These are phyloP conservation scores for Coprinellus micaceus DNA, from an alignment of 768 basidiomycete species.

Conservation along the genomic window DNA sequence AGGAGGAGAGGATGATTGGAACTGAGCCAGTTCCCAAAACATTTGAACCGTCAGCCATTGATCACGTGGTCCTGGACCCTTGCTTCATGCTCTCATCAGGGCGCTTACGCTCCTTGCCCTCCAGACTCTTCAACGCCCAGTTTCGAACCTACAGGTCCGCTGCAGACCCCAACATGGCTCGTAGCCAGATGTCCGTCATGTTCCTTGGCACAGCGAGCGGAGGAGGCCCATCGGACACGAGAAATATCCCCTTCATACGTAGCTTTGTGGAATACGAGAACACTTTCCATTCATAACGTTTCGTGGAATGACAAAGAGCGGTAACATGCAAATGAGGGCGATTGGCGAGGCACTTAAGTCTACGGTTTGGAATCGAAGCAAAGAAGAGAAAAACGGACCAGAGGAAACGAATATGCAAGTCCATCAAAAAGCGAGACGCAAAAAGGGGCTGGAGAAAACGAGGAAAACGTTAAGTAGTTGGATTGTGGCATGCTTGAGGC, in stretches of 20 bases:
- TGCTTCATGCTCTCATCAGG: neutral
- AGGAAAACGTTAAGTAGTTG: too few relatives aligned
- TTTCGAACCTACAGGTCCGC: neutral
- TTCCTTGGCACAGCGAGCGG: constrained; percentile 79
- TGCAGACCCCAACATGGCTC: constrained; percentile 23
- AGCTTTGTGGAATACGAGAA: too few relatives aligned
- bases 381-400: too few relatives aligned
- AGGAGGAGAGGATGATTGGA: constrained; percentile 5
- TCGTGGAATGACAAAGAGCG: too few relatives aligned
- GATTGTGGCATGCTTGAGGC: too few relatives aligned
- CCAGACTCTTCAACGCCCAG: neutral
- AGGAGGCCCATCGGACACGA: constrained; percentile 67
- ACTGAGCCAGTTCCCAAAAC: neutral
- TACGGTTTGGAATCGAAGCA: too few relatives aligned
- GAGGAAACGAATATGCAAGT: too few relatives aligned
- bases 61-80: constrained; percentile 32
- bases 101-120: neutral
- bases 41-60: constrained; percentile 13
- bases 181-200: constrained; percentile 49
- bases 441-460: too few relatives aligned
- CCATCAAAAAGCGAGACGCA: too few relatives aligned
- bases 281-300: too few relatives aligned
- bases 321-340: too few relatives aligned
- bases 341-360: too few relatives aligned
- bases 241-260: constrained; percentile 74